A percentile compares a stretch with the other conserved stretches of the same genome.
These are phyloP conservation scores for Moniliella sp. DNA, from an alignment of 1,284 basidiomycete genomes.

Conservation along the genomic window DNA sequence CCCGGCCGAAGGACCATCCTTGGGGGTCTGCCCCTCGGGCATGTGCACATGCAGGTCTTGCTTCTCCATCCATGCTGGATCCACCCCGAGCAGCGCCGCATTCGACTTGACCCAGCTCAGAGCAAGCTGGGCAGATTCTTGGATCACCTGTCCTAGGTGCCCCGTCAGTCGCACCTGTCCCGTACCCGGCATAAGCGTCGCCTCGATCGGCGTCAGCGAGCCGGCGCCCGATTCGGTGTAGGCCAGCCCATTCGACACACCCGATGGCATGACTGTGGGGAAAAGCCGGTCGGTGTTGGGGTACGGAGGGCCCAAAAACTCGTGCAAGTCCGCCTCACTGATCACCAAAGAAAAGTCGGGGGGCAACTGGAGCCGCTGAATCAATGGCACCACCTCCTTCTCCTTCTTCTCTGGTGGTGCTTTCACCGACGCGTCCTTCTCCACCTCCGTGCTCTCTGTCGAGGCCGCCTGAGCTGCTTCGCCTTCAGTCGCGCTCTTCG, in stretches of 20 bases:
- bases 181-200: constrained; percentile 30
- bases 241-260: constrained; percentile 78
- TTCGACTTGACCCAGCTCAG: constrained; percentile 80
- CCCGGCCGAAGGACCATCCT: constrained; percentile 92
- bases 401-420: constrained; percentile 33
- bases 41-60: constrained; percentile 39
- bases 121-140: constrained; percentile 81
- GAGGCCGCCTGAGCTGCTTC: no score
- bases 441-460: no score
- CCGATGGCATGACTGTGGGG: constrained; percentile 53
- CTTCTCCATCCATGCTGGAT: constrained; percentile 45
- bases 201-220: constrained; percentile 84
- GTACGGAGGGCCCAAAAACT: constrained; percentile 83
- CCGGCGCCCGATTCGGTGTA: constrained; percentile 90
- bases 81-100: constrained; percentile 58
- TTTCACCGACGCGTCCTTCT: constrained; percentile 6
- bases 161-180: constrained; percentile 63
- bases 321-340: constrained; percentile 65
- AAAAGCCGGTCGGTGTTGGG: constrained; percentile 92
- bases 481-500: no score
- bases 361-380: constrained; percentile 64
- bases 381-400: constrained; percentile 45
- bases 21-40: constrained; percentile 62
- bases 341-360: constrained; percentile 59
- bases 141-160: constrained; percentile 89